Percentiles rank a stretch among this genome's conserved stretches.
phyloP scores from a whole-genome alignment of 345 rosid species.

The Kernera saxatilis region DNA sequence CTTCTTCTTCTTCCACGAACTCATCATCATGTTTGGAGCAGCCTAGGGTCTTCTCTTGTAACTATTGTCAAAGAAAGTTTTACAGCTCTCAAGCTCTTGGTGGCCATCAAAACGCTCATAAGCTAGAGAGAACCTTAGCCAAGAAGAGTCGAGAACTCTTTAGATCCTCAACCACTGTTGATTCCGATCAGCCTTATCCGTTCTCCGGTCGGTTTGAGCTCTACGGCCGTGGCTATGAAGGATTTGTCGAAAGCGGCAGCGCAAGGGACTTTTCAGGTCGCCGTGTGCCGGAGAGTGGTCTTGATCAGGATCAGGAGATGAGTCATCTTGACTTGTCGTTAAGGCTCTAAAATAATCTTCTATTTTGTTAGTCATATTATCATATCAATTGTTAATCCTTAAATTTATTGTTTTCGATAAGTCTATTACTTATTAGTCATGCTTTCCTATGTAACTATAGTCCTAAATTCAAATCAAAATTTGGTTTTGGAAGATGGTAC shows the following conservation, averaged over 20 bases:
- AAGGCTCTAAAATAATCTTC: conserved; percentile 45
- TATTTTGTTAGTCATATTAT: conserved; percentile 16
- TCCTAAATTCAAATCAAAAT: conserved; percentile 15
- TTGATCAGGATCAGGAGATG: conserved; percentile 63
- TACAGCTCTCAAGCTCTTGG: conserved; percentile 99
- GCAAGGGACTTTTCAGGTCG: conserved; percentile 31
- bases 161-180: conserved; percentile 15
- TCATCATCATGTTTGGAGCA: conserved; percentile 36
- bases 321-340: conserved; percentile 74
- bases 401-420: neutral
- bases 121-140: conserved; percentile 85
- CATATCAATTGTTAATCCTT: conserved; percentile 15
- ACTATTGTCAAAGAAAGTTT: conserved; percentile 89
- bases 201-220: conserved; percentile 32
- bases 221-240: conserved; percentile 39
- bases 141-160: conserved; percentile 67
- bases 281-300: conserved; percentile 37
- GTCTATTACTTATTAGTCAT: neutral
- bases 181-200: conserved; percentile 22
- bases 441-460: conserved; percentile 1
- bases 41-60: conserved; percentile 76
- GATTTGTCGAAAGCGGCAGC: conserved; percentile 34
- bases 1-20: conserved; percentile 44
- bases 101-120: conserved; percentile 98
- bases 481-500: neutral